Percentiles rank a stretch among this genome's conserved stretches.
Evolutionary conservation across 208 protist species (phyloP).

Genomic region (Leishmania arabica): DNA sequence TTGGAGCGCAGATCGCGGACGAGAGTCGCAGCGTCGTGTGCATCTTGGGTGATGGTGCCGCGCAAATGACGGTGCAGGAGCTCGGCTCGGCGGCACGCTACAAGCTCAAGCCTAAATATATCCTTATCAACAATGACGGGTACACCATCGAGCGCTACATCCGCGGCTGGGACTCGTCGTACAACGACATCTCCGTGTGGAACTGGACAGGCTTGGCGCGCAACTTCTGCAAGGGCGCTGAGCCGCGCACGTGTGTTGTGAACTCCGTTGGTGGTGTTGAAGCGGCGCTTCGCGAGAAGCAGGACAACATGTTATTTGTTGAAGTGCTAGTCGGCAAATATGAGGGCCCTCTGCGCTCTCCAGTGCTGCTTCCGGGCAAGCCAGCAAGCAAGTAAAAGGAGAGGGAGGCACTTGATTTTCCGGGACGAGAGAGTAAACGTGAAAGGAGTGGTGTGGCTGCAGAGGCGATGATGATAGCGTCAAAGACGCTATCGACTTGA

Average conservation of each 20-base stretch:
- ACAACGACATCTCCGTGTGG: conserved; percentile 58
- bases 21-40: conserved; percentile 48
- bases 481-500: neutral
- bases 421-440: neutral
- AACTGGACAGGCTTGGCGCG: conserved; percentile 39
- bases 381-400: conserved; percentile 10
- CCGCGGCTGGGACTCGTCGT: conserved; percentile 36
- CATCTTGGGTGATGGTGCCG: conserved; percentile 51
- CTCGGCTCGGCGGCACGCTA: conserved; percentile 32
- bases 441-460: neutral
- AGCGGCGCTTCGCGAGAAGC: conserved; percentile 27
- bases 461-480: neutral
- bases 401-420: neutral
- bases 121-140: conserved; percentile 61
- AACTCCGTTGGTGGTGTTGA: conserved; percentile 27
- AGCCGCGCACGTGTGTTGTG: conserved; percentile 31
- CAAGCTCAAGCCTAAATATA: conserved; percentile 25
- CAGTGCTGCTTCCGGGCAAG: conserved; percentile 35
- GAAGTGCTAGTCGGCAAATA: conserved; percentile 46
- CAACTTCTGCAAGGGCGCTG: conserved; percentile 23
- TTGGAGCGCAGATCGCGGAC: conserved; percentile 50
- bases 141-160: conserved; percentile 66
- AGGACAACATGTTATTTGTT: conserved; percentile 36
- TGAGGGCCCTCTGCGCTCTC: conserved; percentile 43
- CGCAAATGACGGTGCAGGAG: conserved; percentile 69